A percentile compares a stretch with the other conserved stretches of the same genome.
These are phyloP conservation scores for Euphorbia tirucalli DNA, from an alignment of 345 rosid species.

Conservation along the genomic window DNA sequence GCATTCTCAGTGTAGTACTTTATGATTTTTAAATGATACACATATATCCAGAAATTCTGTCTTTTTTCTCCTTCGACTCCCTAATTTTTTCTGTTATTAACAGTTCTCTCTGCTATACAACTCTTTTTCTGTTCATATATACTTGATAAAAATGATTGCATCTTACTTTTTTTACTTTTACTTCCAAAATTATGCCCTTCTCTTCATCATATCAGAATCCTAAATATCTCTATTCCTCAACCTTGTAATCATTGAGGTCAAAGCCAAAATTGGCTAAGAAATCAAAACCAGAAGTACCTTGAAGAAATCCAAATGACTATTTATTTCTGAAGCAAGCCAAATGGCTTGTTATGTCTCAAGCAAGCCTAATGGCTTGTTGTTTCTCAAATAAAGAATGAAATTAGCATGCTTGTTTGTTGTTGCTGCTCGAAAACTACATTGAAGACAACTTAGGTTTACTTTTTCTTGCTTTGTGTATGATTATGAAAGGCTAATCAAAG, in stretches of 20 bases:
- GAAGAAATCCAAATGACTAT: not conserved
- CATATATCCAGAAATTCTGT: not conserved
- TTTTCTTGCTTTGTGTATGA: not conserved
- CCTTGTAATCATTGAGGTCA: not conserved
- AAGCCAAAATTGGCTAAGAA: not conserved
- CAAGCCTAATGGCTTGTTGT: too few relatives aligned
- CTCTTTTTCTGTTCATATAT: not conserved
- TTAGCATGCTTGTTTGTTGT: not conserved
- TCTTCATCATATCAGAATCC: not conserved
- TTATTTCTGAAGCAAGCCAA: not conserved
- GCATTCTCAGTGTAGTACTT: not conserved
- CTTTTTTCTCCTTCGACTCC: not conserved
- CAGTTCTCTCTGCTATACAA: not conserved
- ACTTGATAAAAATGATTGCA: not conserved
- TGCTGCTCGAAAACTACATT: too few relatives aligned
- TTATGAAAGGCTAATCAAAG: not conserved
- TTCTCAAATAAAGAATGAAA: not conserved
- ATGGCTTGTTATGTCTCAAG: not conserved
- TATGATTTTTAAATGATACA: not conserved
- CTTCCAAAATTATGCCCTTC: not conserved
- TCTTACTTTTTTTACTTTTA: not conserved
- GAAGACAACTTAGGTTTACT: not conserved
- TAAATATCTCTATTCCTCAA: not conserved
- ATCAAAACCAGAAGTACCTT: not conserved
- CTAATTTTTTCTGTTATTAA: not conserved